phyloP scores from a whole-genome alignment of 352 stramenopile genomes.

The Pythium inflatum region DNA sequence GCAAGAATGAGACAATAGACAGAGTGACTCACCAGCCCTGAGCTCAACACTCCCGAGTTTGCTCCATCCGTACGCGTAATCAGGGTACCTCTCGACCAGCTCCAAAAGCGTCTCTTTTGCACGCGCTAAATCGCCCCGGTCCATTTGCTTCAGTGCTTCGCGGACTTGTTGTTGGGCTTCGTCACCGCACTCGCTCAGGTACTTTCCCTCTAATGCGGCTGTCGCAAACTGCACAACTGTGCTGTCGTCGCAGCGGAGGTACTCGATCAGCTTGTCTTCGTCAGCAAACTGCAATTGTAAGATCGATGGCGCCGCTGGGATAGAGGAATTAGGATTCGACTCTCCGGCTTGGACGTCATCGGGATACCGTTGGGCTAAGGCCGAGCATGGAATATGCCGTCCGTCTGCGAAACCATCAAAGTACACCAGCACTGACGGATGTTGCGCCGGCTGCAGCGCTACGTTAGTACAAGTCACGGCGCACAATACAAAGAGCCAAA shows the following conservation, averaged over 20 bases:
- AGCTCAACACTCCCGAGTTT: conserved; percentile 78
- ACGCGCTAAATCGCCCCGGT: conserved; percentile 42
- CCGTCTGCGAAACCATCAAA: conserved; percentile 77
- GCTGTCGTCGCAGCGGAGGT: conserved; percentile 66
- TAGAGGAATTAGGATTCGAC: background rate
- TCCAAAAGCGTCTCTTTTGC: conserved; percentile 53
- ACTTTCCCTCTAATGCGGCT: conserved; percentile 74
- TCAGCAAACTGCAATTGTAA: conserved; percentile 71
- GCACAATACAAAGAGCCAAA: background rate
- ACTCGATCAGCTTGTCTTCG: conserved; percentile 65
- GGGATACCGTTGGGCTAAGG: conserved; percentile 66
- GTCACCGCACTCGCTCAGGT: conserved; percentile 61
- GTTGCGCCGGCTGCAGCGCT: conserved; percentile 48
- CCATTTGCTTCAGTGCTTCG: conserved; percentile 46
- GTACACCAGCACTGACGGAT: conserved; percentile 70
- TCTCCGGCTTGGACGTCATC: conserved; percentile 40
- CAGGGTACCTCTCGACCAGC: conserved; percentile 50
- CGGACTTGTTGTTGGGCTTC: conserved; percentile 47
- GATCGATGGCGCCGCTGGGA: conserved; percentile 54
- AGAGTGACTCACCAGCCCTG: conserved; percentile 47
- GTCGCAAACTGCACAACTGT: conserved; percentile 75
- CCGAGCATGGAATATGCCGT: conserved; percentile 60
- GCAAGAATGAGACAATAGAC: no score
- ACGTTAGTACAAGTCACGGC: background rate
- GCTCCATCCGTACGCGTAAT: conserved; percentile 74